A percentile compares a stretch with the other conserved stretches of the same genome.
phyloP scores from a whole-genome alignment of 257 asterid species.

The Nicotiana otophora region DNA sequence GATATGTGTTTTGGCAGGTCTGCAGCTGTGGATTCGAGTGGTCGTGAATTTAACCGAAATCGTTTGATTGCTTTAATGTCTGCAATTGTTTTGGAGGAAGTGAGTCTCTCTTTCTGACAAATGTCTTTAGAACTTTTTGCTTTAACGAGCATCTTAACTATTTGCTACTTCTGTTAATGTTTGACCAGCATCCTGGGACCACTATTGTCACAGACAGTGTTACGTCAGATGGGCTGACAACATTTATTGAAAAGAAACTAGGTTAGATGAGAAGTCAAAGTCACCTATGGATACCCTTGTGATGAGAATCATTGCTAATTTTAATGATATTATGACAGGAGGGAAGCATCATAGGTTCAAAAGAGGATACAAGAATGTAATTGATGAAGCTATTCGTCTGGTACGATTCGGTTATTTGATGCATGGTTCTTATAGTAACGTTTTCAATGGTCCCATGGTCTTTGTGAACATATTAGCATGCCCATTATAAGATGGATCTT shows the following conservation, averaged over 20 bases:
- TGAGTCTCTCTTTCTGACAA: constrained; percentile 26
- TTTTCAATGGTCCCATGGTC: background rate
- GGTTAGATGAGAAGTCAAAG: constrained; percentile 43
- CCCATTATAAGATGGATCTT: constrained; percentile 1
- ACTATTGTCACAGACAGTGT: constrained; percentile 96
- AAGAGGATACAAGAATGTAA: constrained; percentile 99
- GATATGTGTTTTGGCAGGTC: constrained; percentile 47
- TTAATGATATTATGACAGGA: constrained; percentile 43
- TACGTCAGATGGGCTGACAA: constrained; percentile 94
- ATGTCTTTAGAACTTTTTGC: background rate
- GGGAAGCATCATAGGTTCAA: constrained; percentile 94
- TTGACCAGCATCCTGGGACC: constrained; percentile 87
- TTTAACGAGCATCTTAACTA: constrained; percentile 17
- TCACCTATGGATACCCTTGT: constrained; percentile 18
- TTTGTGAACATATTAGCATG: background rate
- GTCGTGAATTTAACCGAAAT: constrained; percentile 82
- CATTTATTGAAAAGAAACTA: constrained; percentile 84
- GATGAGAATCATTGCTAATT: background rate
- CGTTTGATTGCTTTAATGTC: constrained; percentile 93
- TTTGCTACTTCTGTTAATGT: constrained; percentile 17
- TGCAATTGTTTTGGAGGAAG: constrained; percentile 96
- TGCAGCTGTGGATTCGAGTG: constrained; percentile 97
- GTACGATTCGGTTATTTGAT: constrained; percentile 34
- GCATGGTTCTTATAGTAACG: background rate
- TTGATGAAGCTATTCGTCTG: constrained; percentile 95